These are phyloP conservation scores for Rhodotorula toruloides DNA, from an alignment of 768 basidiomycete species.

Conservation along the genomic window DNA sequence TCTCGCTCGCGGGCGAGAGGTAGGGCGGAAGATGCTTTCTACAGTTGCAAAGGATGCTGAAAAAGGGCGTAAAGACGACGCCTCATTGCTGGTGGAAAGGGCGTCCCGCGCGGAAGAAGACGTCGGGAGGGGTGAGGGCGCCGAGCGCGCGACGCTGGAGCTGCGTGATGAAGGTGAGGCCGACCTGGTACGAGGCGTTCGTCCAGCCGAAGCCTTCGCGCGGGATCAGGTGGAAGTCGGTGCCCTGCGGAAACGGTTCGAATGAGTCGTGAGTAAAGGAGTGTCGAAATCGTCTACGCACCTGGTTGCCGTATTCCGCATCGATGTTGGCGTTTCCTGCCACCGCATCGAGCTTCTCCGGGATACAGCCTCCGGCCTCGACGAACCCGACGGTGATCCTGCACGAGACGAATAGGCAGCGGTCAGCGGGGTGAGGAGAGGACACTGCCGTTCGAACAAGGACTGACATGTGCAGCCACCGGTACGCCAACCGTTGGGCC, in stretches of 20 bases:
- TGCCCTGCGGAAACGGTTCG: constrained; percentile 52
- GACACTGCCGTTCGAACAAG: constrained; percentile 7
- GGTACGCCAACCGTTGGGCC: constrained; percentile 84
- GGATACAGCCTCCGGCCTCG: constrained; percentile 95
- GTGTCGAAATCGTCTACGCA: background rate
- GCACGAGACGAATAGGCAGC: constrained; percentile 1
- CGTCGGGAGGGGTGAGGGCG: constrained; percentile 85
- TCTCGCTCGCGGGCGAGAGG: no score
- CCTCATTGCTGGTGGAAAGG: no score
- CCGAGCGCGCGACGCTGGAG: constrained; percentile 95
- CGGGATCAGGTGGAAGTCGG: constrained; percentile 96
- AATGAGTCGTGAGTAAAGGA: background rate
- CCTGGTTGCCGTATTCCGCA: constrained; percentile 90
- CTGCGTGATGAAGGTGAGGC: constrained; percentile 83
- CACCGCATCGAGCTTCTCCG: constrained; percentile 98
- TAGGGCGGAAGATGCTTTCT: no score
- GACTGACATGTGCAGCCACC: constrained; percentile 91
- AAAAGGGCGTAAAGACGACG: no score
- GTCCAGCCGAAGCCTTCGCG: constrained; percentile 90
- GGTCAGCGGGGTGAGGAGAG: no score
- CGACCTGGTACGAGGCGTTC: constrained; percentile 84
- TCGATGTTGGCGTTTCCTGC: constrained; percentile 91
- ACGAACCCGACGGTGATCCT: constrained; percentile 93
- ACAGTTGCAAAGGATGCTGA: no score
- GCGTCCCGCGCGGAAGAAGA: constrained; percentile 46